Conservation (phyloP, 1,284 basidiomycete species). For the Moesziomyces aphidis region DNA sequence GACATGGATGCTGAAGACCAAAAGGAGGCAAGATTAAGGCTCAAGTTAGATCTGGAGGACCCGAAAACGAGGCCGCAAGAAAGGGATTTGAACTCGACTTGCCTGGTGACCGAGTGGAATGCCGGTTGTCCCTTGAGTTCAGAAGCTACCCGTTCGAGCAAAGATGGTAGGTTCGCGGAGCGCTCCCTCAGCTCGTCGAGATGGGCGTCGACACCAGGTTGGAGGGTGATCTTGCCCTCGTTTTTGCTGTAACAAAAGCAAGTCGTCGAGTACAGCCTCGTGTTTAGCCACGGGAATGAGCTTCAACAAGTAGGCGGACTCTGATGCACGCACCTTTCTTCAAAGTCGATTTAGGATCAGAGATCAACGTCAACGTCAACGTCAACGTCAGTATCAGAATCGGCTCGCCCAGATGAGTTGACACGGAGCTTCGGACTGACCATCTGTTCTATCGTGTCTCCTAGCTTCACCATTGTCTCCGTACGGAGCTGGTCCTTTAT, state of each 20-base stretch:
- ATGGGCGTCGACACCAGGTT: slow-evolving; percentile 28
- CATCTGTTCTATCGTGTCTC: slow-evolving; percentile 10
- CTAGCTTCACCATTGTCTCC: slow-evolving; percentile 11
- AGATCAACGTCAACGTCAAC: too few species aligned
- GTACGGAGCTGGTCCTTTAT: slow-evolving; percentile 14
- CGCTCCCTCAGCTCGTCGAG: slow-evolving; percentile 31
- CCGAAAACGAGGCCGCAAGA: not conserved
- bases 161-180: slow-evolving; percentile 8
- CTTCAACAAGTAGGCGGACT: not conserved
- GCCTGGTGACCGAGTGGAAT: slow-evolving; percentile 15
- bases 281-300: not conserved
- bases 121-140: slow-evolving; percentile 25
- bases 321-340: slow-evolving; percentile 24
- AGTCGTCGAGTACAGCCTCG: too few species aligned
- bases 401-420: too few species aligned
- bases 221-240: slow-evolving; percentile 19
- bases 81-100: not conserved
- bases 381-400: not conserved
- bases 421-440: slow-evolving; percentile 2
- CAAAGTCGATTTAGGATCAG: slow-evolving; percentile 29
- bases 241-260: slow-evolving; percentile 16
- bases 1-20: slow-evolving; percentile 17
- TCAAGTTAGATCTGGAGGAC: not conserved
- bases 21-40: not conserved
- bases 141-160: slow-evolving; percentile 22